These are phyloP conservation scores for Zygosaccharomyces lentus DNA, from an alignment of 805 yeast genomes.

Conservation along the genomic window DNA sequence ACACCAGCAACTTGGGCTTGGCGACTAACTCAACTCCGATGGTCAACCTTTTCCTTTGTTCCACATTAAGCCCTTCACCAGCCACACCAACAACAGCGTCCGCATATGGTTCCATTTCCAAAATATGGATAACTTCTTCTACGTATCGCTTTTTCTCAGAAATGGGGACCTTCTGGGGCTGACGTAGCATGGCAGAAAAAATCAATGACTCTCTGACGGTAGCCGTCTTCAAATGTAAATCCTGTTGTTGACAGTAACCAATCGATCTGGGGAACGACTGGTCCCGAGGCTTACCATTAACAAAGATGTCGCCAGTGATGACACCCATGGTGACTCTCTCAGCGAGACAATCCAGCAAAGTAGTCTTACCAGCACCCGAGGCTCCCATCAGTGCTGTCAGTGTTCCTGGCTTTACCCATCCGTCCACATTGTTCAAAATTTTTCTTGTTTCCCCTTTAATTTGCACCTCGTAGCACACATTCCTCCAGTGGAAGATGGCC, in stretches of 20 bases:
- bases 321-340: slow-evolving; percentile 67
- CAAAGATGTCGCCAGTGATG: slow-evolving; percentile 62
- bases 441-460: slow-evolving; percentile 57
- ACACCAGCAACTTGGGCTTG: slow-evolving; percentile 54
- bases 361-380: slow-evolving; percentile 80
- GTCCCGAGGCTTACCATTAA: slow-evolving; percentile 58
- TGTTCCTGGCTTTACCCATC: slow-evolving; percentile 82
- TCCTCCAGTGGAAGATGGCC: slow-evolving; percentile 72
- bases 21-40: slow-evolving; percentile 67
- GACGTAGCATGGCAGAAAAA: slow-evolving; percentile 66
- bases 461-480: slow-evolving; percentile 65
- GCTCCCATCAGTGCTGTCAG: slow-evolving; percentile 75
- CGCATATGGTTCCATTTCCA: slow-evolving; percentile 61
- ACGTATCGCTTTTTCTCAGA: slow-evolving; percentile 63
- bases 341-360: slow-evolving; percentile 64
- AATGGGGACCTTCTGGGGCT: slow-evolving; percentile 47
- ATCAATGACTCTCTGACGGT: slow-evolving; percentile 70
- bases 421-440: slow-evolving; percentile 62
- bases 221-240: slow-evolving; percentile 58
- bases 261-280: slow-evolving; percentile 56
- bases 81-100: slow-evolving; percentile 72
- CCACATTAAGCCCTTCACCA: slow-evolving; percentile 65
- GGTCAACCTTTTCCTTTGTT: slow-evolving; percentile 58
- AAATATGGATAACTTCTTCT: slow-evolving; percentile 56
- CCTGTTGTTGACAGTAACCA: slow-evolving; percentile 77